These are phyloP conservation scores for Ilyonectria sp. DNA, from an alignment of 2,329 filamentous ascomycete species.

Conservation along the genomic window DNA sequence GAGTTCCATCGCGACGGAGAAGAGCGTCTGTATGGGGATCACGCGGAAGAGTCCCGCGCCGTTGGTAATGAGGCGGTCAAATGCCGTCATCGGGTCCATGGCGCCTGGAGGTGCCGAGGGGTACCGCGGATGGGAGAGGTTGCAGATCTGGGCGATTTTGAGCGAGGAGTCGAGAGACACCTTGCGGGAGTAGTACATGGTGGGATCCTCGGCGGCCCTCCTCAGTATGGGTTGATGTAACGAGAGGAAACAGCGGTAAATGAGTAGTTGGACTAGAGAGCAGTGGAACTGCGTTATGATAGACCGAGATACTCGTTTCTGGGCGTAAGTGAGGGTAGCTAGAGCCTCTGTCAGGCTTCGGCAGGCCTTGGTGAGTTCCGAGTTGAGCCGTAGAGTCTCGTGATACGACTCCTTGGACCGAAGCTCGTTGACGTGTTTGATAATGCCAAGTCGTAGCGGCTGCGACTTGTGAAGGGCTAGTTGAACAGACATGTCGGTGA, in stretches of 20 bases:
- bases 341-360: slow-evolving; percentile 52
- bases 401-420: slow-evolving; percentile 60
- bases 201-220: slow-evolving; percentile 60
- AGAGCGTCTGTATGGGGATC: slow-evolving; percentile 56
- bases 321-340: slow-evolving; percentile 53
- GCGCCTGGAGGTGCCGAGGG: slow-evolving; percentile 31
- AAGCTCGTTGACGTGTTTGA: slow-evolving; percentile 64
- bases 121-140: slow-evolving; percentile 43
- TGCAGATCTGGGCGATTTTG: slow-evolving; percentile 53
- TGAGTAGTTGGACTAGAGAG: slow-evolving; percentile 58
- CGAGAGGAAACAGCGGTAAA: slow-evolving; percentile 65
- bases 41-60: slow-evolving; percentile 61
- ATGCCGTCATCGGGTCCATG: slow-evolving; percentile 48
- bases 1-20: slow-evolving; percentile 63
- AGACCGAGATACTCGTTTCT: slow-evolving; percentile 36
- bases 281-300: slow-evolving; percentile 58
- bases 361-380: slow-evolving; percentile 60
- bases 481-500: slow-evolving; percentile 65
- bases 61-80: slow-evolving; percentile 57
- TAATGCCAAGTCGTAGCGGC: slow-evolving; percentile 59
- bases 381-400: slow-evolving; percentile 62
- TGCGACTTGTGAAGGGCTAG: slow-evolving; percentile 62
- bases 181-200: slow-evolving; percentile 69
- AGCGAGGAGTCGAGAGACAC: slow-evolving; percentile 62
- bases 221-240: slow-evolving; percentile 68